A percentile compares a stretch with the other conserved stretches of the same genome.
phyloP scores from a whole-genome alignment of 805 yeast species.

The Kockiozyma suomiensis region DNA sequence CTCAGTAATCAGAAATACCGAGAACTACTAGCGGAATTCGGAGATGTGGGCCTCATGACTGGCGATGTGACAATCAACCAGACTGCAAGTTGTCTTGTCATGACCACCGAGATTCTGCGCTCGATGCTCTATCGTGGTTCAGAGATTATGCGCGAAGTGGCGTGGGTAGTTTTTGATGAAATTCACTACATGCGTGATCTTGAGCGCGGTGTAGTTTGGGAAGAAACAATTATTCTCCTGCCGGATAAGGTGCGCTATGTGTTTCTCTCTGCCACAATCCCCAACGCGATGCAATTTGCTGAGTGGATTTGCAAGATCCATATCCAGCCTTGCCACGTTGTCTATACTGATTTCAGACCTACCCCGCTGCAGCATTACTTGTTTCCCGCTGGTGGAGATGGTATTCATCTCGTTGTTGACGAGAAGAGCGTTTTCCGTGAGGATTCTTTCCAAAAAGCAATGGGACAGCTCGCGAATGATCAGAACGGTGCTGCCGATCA shows the following conservation, averaged over 20 bases:
- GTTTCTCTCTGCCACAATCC: slow-evolving; percentile 58
- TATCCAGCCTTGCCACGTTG: slow-evolving; percentile 96
- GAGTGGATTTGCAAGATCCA: slow-evolving; percentile 98
- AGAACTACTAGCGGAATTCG: slow-evolving; percentile 88
- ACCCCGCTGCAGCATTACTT: slow-evolving; percentile 97
- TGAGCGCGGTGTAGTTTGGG: slow-evolving; percentile 99
- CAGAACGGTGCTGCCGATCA: slow-evolving; percentile 63
- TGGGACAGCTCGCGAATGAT: slow-evolving; percentile 83
- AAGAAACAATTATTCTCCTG: slow-evolving; percentile 90
- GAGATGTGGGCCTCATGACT: slow-evolving; percentile 97
- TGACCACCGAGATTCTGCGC: slow-evolving; percentile 98
- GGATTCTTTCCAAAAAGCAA: slow-evolving; percentile 97
- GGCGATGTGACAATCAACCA: slow-evolving; percentile 99
- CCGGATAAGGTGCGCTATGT: slow-evolving; percentile 93
- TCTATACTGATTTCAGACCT: slow-evolving; percentile 97
- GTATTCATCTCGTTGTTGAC: slow-evolving; percentile 95
- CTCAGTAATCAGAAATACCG: slow-evolving; percentile 92
- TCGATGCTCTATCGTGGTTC: slow-evolving; percentile 97
- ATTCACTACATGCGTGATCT: slow-evolving; percentile 98
- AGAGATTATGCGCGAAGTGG: slow-evolving; percentile 97
- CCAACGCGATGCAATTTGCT: slow-evolving; percentile 54
- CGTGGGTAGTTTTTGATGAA: slow-evolving; percentile 98
- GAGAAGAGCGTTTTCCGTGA: slow-evolving; percentile 95
- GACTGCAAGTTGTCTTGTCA: slow-evolving; percentile 95
- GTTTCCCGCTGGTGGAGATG: slow-evolving; percentile 98